Base-by-base conservation (phyloP, 805 yeast species). In the Blastobotrys mokoenaii region DNA sequence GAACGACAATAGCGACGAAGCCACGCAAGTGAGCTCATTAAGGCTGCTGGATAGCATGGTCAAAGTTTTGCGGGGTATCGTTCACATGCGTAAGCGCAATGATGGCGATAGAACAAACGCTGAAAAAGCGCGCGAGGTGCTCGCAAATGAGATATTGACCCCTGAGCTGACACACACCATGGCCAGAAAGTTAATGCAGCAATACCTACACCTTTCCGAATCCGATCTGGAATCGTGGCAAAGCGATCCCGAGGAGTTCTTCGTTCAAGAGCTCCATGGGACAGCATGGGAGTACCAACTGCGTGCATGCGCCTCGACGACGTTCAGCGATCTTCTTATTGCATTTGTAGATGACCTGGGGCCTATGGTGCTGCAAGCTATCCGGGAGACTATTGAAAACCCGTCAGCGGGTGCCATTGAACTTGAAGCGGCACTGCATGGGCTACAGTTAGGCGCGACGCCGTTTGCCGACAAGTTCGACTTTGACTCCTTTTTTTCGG, bases 161-260 rank as follows among this genome's bases (percentile, higher is more conserved):
- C 73, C 74, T 8, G 69, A 71, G 1, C 79, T 88, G 47, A 70
- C 73, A 35, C 81, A 38, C 11, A 8, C 30, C 31, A 34, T 34
- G 38, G 18, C 20, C 3, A 22, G 4, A 22, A 4, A 8, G 8
- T 8, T 22, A 4, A 22, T 22, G 27, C 18, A 34, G 37, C 14
- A 14, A 8, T 34, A 14, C 11, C 42, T 39, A 5, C 18, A 82
- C 77, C 89, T 86, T 62, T 69, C 93, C 50, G 75, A 82, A 46
- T 62, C 73, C 1, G 97, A 89, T 59, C 62, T 90, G 40, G 94
- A 84, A 54, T 68, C 77, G 33, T 93, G 97, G 97, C 60, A 70
- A 10, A 62, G 74, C 14, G 95, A 88, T 48, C 96, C 97, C 0
- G 97, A 88, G 60, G 96, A 87, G 61, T 93, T 95, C 86, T 79